Conservation (phyloP, 1,284 basidiomycete species). For the Ustilago crameri region DNA sequence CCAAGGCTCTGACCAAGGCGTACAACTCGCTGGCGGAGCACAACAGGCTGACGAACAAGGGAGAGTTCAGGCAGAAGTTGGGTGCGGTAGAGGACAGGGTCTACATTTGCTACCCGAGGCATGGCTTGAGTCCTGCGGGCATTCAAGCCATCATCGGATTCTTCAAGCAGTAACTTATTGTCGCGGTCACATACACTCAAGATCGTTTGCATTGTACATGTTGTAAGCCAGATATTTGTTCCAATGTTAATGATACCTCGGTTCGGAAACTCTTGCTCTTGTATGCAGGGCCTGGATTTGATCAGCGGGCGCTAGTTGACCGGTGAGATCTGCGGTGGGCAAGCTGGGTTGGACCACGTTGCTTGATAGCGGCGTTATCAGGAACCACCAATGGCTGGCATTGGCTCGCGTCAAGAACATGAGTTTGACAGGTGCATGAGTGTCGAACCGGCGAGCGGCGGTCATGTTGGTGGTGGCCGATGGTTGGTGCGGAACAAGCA, state of each 20-base stretch:
- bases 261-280: too few relatives aligned
- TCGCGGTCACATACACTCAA: neutral
- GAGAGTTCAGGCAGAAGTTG: conserved; percentile 64
- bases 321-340: neutral
- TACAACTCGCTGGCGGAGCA: conserved; percentile 54
- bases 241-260: neutral
- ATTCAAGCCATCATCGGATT: conserved; percentile 61
- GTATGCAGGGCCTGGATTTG: too few relatives aligned
- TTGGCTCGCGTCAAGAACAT: too few relatives aligned
- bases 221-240: neutral
- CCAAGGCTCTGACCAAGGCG: conserved; percentile 53
- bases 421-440: too few relatives aligned
- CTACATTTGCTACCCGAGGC: conserved; percentile 59
- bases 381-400: too few relatives aligned
- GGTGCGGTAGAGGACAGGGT: conserved; percentile 57
- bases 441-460: too few relatives aligned
- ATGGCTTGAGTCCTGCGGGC: conserved; percentile 56
- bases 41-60: conserved; percentile 56
- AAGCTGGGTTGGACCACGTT: neutral
- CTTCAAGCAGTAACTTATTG: conserved; percentile 41
- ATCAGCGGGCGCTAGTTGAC: conserved; percentile 4
- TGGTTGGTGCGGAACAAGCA: conserved; percentile 1
- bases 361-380: neutral
- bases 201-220: conserved; percentile 8
- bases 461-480: conserved; percentile 2